Evolutionary conservation across 1,284 basidiomycete species (phyloP), one percentile per base, ranked within the genome.

Genomic region (Coniophora puteana): DNA sequence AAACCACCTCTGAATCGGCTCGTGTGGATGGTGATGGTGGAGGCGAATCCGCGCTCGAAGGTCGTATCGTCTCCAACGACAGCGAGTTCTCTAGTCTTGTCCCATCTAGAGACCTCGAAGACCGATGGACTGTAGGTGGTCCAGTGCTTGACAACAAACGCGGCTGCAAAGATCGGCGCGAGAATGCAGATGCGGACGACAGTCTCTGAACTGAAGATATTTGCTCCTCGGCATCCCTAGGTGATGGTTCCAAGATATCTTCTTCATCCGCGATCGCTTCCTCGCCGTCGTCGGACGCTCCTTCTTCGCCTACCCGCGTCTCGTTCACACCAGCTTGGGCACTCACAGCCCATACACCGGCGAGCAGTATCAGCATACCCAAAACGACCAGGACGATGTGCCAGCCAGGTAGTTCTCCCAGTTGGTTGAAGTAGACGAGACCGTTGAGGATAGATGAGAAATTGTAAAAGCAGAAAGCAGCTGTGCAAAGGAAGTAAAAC

Each of bases 381-480:
- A 93, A 50, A 1, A 76, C 71, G 37, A 98, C 89, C 20, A 95
- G 74, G 4, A 68, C 58, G 21, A 95, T 72, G 57, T 93, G 80
- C 25, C 80, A 61, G 2, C 76, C 68, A 0, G 80, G 69, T 30
- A 98, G 80, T 16, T 83, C 69, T 12, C 80, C 76, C 53, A 94
- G 78, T 59, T 98, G 92, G 62, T 95, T 75, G 61, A 92, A 98
- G 62, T 95, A 98, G 36, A 96, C 80, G 27, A 96, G 76, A 2
- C 89, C 87, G 49, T 86, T 85, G 33, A 93, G 74, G 57, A 95
- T 94, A 11, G 89, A 93, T 5, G 91, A 91, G 7, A 94, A 65
- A 56, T 96, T 97, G 68, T 96, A 98, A 62, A 93, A 93, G 64
- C 93, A 96, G 63, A 97, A 98, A 2, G 93, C 93, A 52, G 93